These are phyloP conservation scores for Coelastrella sp. DNA, from an alignment of 139 green algal species.

Conservation along the genomic window DNA sequence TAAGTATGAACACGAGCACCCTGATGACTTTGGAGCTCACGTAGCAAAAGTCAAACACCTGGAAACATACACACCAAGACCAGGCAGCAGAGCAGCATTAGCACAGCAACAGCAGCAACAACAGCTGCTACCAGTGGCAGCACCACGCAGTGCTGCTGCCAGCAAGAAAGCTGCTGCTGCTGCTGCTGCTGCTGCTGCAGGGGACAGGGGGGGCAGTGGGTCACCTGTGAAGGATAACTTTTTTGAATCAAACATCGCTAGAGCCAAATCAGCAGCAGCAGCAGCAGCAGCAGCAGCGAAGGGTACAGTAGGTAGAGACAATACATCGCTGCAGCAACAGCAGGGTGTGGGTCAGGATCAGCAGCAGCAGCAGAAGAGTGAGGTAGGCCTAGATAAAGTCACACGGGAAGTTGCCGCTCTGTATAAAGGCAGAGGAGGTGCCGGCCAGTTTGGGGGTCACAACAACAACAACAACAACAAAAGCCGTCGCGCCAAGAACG, in stretches of 20 bases:
- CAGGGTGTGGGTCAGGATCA: not conserved
- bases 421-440: not conserved
- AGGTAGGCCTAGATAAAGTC: not conserved
- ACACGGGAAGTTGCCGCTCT: not conserved
- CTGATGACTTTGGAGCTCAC: slow-evolving; percentile 27
- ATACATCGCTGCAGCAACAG: not conserved
- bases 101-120: not conserved
- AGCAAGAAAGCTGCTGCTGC: not conserved
- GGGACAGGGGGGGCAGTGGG: not conserved
- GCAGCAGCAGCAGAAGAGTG: not conserved
- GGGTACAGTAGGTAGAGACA: not conserved
- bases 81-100: slow-evolving; percentile 24
- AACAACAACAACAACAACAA: not conserved
- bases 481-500: slow-evolving; percentile 10
- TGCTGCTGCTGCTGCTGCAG: not conserved
- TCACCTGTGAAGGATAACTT: not conserved
- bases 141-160: not conserved
- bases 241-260: not conserved
- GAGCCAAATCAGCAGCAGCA: not conserved
- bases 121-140: not conserved
- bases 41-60: slow-evolving; percentile 30
- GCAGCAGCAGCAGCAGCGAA: slow-evolving; percentile 5
- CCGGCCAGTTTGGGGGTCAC: not conserved
- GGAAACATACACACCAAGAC: slow-evolving; percentile 26
- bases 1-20: slow-evolving; percentile 47